Conservation (phyloP, 306 rosid genomes). For the Trifolium dubium region DNA sequence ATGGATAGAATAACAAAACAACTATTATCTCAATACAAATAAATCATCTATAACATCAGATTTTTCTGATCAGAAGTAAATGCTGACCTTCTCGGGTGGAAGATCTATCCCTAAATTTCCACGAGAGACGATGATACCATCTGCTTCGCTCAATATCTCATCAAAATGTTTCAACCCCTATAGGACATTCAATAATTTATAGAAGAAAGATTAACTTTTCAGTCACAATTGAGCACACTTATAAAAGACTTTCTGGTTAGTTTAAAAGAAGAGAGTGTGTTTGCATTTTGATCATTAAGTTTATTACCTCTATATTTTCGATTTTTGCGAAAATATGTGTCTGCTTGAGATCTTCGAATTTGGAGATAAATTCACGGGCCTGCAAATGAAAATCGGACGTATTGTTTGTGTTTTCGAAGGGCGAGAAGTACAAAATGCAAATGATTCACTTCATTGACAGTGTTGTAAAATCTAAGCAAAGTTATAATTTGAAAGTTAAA, state of each 20-base stretch:
- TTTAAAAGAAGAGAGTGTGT: conserved; percentile 3
- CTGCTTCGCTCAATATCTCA: conserved; percentile 86
- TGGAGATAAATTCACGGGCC: conserved; percentile 62
- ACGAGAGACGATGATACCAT: conserved; percentile 80
- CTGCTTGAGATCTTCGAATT: conserved; percentile 63
- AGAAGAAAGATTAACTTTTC: conserved; percentile 34
- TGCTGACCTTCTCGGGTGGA: conserved; percentile 90
- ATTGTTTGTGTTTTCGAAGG: neutral
- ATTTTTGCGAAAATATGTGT: conserved; percentile 83
- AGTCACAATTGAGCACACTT: conserved; percentile 29
- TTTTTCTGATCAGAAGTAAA: conserved; percentile 31
- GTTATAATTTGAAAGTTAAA: conserved; percentile 23
- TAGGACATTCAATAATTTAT: neutral
- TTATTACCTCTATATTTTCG: conserved; percentile 74
- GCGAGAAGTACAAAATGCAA: conserved; percentile 14
- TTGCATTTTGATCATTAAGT: conserved; percentile 7
- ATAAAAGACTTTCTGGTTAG: neutral
- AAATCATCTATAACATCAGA: conserved; percentile 1
- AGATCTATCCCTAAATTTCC: conserved; percentile 93
- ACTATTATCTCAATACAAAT: conserved; percentile 9
- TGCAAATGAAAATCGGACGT: conserved; percentile 49
- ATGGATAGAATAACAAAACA: conserved; percentile 14
- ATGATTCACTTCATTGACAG: conserved; percentile 3
- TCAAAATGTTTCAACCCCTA: conserved; percentile 84
- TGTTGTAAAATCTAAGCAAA: conserved; percentile 11